A percentile compares a stretch with the other conserved stretches of the same genome.
These are phyloP conservation scores for Acmispon strigosus DNA, from an alignment of 306 rosid species.

Conservation along the genomic window DNA sequence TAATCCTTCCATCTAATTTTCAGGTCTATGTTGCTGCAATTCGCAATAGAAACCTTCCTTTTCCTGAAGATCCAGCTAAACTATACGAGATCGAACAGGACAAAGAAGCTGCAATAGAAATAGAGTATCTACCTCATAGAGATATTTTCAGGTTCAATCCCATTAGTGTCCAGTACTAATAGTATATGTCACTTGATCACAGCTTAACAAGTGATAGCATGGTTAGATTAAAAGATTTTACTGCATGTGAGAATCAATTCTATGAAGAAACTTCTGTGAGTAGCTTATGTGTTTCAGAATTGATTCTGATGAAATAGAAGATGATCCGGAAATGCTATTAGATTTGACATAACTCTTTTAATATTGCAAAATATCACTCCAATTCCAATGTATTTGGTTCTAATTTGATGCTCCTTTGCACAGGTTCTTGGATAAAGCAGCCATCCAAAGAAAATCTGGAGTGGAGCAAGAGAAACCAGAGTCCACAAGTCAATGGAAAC, in stretches of 20 bases:
- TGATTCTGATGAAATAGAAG: too few relatives aligned
- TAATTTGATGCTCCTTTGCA: not conserved
- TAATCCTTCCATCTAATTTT: not conserved
- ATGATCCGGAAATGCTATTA: too few relatives aligned
- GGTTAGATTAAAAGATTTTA: not conserved
- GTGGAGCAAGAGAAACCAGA: constrained; percentile 14
- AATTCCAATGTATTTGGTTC: not conserved
- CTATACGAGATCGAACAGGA: constrained; percentile 57
- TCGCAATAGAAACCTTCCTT: constrained; percentile 63
- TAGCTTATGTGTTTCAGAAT: too few relatives aligned
- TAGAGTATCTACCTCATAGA: constrained; percentile 64
- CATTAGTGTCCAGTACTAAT: not conserved
- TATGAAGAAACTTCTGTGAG: too few relatives aligned
- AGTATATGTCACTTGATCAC: not conserved
- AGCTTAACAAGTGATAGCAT: not conserved
- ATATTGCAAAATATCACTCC: not conserved
- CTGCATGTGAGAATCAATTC: too few relatives aligned
- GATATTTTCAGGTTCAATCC: constrained; percentile 45
- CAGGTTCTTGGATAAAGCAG: constrained; percentile 87
- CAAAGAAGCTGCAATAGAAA: constrained; percentile 51
- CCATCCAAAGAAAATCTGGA: constrained; percentile 33
- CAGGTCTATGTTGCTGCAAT: constrained; percentile 81
- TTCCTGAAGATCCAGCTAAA: constrained; percentile 48
- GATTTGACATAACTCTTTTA: too few relatives aligned
- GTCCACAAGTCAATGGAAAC: constrained; percentile 56